Evolutionary conservation across 805 yeast species (phyloP).

Genomic region (Starmerella kuoi): DNA sequence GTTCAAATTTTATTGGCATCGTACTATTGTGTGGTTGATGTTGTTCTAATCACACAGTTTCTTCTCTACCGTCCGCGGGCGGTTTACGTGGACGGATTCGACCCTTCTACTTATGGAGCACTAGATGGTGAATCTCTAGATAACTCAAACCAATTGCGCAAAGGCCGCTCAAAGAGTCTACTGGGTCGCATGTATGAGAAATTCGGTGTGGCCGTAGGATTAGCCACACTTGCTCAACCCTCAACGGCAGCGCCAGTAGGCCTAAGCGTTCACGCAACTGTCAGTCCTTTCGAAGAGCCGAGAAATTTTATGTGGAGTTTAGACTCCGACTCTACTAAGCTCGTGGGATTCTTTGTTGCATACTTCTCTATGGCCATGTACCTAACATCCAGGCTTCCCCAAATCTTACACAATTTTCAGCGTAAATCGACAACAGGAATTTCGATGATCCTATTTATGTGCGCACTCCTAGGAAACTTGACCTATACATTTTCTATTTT

Average conservation of each 20-base stretch:
- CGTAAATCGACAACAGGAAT: slow-evolving; percentile 80
- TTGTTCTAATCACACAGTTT: slow-evolving; percentile 55
- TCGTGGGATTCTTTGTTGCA: slow-evolving; percentile 43
- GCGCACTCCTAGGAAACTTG: slow-evolving; percentile 68
- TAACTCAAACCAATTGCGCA: slow-evolving; percentile 10
- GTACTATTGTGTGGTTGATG: slow-evolving; percentile 65
- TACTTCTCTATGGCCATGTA: slow-evolving; percentile 73
- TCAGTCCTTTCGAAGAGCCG: not conserved
- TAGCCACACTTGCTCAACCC: not conserved
- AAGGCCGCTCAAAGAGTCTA: not conserved
- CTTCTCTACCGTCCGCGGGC: slow-evolving; percentile 40
- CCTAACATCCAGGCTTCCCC: slow-evolving; percentile 73
- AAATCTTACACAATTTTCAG: slow-evolving; percentile 57
- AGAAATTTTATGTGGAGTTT: too few relatives aligned
- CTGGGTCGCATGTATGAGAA: not conserved
- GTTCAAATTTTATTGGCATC: slow-evolving; percentile 64
- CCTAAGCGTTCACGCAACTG: not conserved
- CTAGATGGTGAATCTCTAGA: not conserved
- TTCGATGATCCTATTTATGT: slow-evolving; percentile 64
- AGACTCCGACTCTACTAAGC: not conserved
- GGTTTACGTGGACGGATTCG: slow-evolving; percentile 6
- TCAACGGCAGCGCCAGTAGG: slow-evolving; percentile 4
- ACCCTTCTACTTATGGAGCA: not conserved
- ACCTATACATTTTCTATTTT: slow-evolving; percentile 67
- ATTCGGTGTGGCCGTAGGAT: not conserved